Conservation (phyloP, 2,329 filamentous ascomycete species). For the Fusarium abutilonis region DNA sequence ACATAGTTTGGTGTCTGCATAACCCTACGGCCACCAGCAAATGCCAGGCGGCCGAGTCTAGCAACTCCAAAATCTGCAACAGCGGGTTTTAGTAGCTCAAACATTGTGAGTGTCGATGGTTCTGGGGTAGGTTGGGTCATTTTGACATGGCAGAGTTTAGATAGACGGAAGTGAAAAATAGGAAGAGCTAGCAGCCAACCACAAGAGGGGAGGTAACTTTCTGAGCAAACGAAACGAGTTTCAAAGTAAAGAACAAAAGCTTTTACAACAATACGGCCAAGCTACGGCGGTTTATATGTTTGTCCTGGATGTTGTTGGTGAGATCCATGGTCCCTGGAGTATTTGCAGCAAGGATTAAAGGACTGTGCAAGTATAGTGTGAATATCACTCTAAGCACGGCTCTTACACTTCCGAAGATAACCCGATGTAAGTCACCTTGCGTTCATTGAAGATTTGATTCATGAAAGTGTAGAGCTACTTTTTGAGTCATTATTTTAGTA, state of each 20-base stretch:
- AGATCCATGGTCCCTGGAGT: constrained; percentile 17
- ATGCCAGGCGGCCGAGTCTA: constrained; percentile 72
- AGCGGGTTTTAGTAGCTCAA: constrained; percentile 59
- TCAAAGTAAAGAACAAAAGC: not conserved
- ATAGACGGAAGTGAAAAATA: not conserved
- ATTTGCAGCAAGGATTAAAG: constrained; percentile 35
- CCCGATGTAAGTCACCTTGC: constrained; percentile 22
- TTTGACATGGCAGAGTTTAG: constrained; percentile 37
- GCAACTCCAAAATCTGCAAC: constrained; percentile 58
- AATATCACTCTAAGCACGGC: constrained; percentile 18
- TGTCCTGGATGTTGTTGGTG: constrained; percentile 13
- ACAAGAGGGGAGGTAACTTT: not conserved
- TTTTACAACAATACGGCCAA: not conserved
- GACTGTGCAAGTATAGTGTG: constrained; percentile 8
- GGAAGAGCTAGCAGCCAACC: not conserved
- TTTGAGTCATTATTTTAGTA: too few species aligned
- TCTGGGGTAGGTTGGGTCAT: constrained; percentile 44
- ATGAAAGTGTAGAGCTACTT: too few species aligned
- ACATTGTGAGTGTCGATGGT: constrained; percentile 48
- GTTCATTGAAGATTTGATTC: too few species aligned
- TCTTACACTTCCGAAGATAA: constrained; percentile 14
- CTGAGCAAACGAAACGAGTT: not conserved
- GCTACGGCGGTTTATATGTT: not conserved
- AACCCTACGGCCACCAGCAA: constrained; percentile 68
- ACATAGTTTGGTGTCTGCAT: constrained; percentile 87